These are phyloP conservation scores for Ceratobasidium sp. DNA, from an alignment of 1,284 basidiomycete species.

Conservation along the genomic window DNA sequence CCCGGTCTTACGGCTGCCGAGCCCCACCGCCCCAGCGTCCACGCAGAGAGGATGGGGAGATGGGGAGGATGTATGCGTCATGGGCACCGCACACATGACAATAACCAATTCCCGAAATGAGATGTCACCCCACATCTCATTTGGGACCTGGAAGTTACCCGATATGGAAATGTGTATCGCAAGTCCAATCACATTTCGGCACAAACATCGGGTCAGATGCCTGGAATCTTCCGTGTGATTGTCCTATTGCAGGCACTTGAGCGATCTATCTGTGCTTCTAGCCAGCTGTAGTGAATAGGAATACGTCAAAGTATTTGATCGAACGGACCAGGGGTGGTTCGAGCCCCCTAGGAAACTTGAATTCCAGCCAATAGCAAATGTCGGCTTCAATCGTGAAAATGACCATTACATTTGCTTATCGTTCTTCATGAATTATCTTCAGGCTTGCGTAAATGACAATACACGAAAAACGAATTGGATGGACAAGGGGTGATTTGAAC, in stretches of 20 bases:
- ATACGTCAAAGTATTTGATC: neutral
- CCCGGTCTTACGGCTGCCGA: slow-evolving; percentile 11
- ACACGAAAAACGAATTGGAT: neutral
- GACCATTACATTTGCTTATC: no score
- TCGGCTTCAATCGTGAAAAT: neutral
- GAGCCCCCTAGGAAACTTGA: no score
- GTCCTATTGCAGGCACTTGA: neutral
- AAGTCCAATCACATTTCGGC: neutral
- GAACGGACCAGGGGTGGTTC: no score
- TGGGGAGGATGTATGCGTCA: neutral
- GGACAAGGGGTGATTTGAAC: slow-evolving; percentile 7
- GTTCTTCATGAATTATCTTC: no score
- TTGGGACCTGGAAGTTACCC: neutral
- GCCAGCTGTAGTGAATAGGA: neutral
- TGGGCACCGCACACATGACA: neutral
- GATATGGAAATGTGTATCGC: neutral
- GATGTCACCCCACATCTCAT: neutral
- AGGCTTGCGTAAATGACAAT: no score
- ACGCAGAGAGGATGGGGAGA: neutral
- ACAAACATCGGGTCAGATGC: neutral
- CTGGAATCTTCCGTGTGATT: neutral
- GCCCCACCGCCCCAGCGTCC: slow-evolving; percentile 25
- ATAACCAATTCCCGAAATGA: no score
- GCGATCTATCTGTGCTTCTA: neutral
- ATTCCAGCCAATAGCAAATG: no score